A percentile compares a stretch with the other conserved stretches of the same genome.
Evolutionary conservation across 805 yeast genomes (phyloP).

Genomic region (Clavispora vitiphila): DNA sequence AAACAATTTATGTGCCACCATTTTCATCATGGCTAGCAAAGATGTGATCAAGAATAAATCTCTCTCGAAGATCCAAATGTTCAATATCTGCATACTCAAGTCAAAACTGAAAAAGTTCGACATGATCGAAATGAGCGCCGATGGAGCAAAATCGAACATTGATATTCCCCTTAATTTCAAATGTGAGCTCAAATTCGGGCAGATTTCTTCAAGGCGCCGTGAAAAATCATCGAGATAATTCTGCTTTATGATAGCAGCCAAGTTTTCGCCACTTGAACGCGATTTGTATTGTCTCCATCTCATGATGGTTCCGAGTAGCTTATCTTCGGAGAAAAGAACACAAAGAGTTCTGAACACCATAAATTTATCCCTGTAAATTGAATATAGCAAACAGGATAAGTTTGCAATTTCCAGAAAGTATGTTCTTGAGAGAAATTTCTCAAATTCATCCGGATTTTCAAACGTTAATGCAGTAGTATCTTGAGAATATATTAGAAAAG

Average conservation of each 20-base stretch:
- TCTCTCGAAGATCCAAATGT: constrained; percentile 58
- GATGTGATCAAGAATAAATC: constrained; percentile 44
- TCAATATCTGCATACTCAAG: constrained; percentile 46
- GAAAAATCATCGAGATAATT: constrained; percentile 36
- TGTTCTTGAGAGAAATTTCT: neutral
- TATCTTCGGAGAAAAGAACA: constrained; percentile 30
- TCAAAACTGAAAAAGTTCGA: constrained; percentile 44
- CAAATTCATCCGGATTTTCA: neutral
- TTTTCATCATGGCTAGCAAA: constrained; percentile 47
- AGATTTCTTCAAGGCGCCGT: constrained; percentile 38
- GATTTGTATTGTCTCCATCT: neutral
- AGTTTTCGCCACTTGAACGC: neutral
- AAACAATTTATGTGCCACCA: constrained; percentile 44
- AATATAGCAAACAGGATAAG: constrained; percentile 39
- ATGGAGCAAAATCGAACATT: constrained; percentile 39
- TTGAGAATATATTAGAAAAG: constrained; percentile 20
- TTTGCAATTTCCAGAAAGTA: constrained; percentile 34
- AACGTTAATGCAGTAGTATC: constrained; percentile 1
- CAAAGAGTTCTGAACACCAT: constrained; percentile 38
- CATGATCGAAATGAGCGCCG: constrained; percentile 41
- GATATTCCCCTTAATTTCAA: constrained; percentile 39
- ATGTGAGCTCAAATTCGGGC: constrained; percentile 45
- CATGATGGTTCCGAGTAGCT: neutral
- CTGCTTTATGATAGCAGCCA: constrained; percentile 2
- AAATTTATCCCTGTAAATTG: constrained; percentile 24